Percentiles rank a stretch among this genome's conserved stretches.
Conservation (phyloP, 495 filamentous ascomycete genomes). For the Platismatia glauca region DNA sequence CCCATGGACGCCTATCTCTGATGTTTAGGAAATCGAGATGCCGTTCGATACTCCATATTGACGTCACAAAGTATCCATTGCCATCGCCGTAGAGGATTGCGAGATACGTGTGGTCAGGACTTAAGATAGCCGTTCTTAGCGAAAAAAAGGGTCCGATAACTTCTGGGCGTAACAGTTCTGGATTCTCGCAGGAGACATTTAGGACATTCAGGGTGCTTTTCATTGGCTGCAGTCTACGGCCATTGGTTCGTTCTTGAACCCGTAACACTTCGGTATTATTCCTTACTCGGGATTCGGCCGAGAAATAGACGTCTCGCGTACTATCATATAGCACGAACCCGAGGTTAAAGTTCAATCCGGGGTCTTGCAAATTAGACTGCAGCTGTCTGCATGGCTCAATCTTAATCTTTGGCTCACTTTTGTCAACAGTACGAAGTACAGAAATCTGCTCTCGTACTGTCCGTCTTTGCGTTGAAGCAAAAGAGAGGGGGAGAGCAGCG, state of each 20-base stretch:
- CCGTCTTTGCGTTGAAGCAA: not conserved
- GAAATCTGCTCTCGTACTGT: not conserved
- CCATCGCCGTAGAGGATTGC: not conserved
- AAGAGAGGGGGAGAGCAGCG: not conserved
- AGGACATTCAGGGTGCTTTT: not conserved
- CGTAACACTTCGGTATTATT: not conserved
- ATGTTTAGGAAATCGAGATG: not conserved
- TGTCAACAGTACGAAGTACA: not conserved
- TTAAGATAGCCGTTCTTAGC: not conserved
- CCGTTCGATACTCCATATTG: not conserved
- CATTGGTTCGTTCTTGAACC: constrained; percentile 1
- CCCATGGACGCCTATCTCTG: not conserved
- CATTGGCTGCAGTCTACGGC: constrained; percentile 1
- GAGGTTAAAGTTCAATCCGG: not conserved
- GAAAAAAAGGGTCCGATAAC: too few relatives aligned
- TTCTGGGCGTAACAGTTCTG: not conserved
- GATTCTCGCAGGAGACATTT: not conserved
- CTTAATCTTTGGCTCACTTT: not conserved
- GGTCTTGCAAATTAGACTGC: not conserved
- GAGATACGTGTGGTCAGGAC: constrained; percentile 1
- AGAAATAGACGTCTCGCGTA: not conserved
- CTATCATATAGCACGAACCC: not conserved
- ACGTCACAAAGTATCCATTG: not conserved
- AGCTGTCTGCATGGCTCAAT: not conserved
- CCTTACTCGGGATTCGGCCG: not conserved